A percentile compares a stretch with the other conserved stretches of the same genome.
Conservation (phyloP, 2,329 filamentous ascomycete species). For the Bipolaris sorokiniana region DNA sequence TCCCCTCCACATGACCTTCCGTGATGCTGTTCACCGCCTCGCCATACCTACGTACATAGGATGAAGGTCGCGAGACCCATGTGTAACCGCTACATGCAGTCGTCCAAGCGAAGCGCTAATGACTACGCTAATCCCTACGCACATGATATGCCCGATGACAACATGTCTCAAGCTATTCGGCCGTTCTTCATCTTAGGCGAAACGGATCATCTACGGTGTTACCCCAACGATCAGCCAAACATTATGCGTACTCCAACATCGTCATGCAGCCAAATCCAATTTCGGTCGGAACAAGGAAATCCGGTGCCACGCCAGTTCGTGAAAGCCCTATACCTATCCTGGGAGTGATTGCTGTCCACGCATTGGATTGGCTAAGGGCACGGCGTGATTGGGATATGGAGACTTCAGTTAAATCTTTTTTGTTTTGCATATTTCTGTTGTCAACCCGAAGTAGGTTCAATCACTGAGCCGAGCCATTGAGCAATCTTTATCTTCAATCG, state of each 20-base stretch:
- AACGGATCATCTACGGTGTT: background rate
- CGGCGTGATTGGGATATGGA: background rate
- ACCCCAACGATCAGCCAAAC: background rate
- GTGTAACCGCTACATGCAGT: background rate
- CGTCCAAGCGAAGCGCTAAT: background rate
- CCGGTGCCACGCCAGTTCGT: background rate
- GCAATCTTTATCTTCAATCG: background rate
- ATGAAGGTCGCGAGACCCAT: background rate
- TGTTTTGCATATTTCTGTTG: background rate
- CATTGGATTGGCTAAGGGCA: background rate
- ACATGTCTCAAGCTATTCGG: background rate
- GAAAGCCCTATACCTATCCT: background rate
- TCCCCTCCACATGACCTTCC: background rate
- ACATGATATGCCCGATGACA: constrained; percentile 1
- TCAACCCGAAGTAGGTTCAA: background rate
- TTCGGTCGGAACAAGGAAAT: background rate
- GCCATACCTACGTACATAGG: background rate
- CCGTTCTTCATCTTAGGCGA: background rate
- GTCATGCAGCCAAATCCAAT: background rate
- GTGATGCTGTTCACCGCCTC: background rate
- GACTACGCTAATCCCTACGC: background rate
- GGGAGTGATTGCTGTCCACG: background rate
- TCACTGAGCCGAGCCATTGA: background rate
- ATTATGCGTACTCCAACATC: background rate
- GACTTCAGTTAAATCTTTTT: background rate